Evolutionary conservation across 148 eudicot species (phyloP).

Genomic region (Rhododendron molle): DNA sequence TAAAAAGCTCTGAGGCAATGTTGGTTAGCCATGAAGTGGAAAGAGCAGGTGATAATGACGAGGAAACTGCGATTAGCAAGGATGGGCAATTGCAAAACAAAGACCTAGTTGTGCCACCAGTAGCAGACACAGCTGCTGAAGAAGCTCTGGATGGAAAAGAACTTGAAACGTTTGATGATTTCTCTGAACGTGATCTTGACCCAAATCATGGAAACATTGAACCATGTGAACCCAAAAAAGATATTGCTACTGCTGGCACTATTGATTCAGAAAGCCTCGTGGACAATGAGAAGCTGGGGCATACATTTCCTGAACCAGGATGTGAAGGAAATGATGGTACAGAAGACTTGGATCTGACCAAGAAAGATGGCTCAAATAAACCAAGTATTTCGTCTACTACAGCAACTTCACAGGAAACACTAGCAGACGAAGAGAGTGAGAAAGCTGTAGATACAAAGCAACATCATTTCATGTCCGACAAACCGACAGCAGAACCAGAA

Average conservation of each 20-base stretch:
- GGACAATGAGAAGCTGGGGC: conserved; percentile 6
- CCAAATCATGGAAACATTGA: neutral
- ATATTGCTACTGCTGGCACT: neutral
- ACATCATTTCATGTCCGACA: neutral
- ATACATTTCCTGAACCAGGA: neutral
- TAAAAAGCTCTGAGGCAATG: conserved; percentile 8
- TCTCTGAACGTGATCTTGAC: neutral
- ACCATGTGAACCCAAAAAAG: neutral
- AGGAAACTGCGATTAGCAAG: conserved; percentile 8
- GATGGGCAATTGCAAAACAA: conserved; percentile 4
- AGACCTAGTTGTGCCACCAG: conserved; percentile 8
- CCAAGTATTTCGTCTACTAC: neutral
- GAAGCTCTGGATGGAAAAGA: neutral
- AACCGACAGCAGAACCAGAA: conserved; percentile 8
- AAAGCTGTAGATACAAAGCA: neutral
- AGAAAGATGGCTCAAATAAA: conserved; percentile 9
- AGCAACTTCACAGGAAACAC: conserved; percentile 11
- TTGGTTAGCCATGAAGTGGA: conserved; percentile 8
- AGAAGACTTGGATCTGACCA: conserved; percentile 8
- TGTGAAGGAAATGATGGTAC: neutral
- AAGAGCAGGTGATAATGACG: neutral
- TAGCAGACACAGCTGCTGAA: conserved; percentile 13
- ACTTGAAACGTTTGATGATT: conserved; percentile 2
- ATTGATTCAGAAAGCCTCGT: neutral
- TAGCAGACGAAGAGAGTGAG: conserved; percentile 4